phyloP scores from a whole-genome alignment of 2,329 filamentous ascomycete species.

The Cladorrhinum sp. region DNA sequence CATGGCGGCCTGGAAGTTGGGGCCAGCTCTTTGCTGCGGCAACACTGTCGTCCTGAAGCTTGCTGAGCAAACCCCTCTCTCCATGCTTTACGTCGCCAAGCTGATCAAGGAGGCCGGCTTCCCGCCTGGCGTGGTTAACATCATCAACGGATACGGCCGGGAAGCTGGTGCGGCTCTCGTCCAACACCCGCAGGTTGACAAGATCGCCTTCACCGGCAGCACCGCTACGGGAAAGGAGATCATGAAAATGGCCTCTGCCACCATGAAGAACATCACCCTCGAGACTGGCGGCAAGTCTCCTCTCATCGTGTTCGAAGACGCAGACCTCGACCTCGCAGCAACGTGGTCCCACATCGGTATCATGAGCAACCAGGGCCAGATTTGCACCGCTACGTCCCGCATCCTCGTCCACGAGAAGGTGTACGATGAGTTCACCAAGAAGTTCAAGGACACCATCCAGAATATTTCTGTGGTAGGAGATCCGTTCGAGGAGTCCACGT shows the following conservation, averaged over 20 bases:
- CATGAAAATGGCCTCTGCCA: constrained; percentile 66
- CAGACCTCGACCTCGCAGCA: constrained; percentile 60
- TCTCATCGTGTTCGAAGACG: constrained; percentile 59
- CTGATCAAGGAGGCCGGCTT: constrained; percentile 71
- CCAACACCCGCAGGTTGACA: constrained; percentile 61
- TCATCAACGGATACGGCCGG: constrained; percentile 65
- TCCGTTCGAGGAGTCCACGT: constrained; percentile 63
- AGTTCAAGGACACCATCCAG: constrained; percentile 59
- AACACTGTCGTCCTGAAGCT: constrained; percentile 64
- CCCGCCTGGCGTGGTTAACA: constrained; percentile 71
- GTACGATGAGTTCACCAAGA: constrained; percentile 58
- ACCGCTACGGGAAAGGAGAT: constrained; percentile 67
- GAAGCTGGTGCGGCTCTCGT: constrained; percentile 65
- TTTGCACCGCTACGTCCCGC: constrained; percentile 59
- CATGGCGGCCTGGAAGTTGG: constrained; percentile 76
- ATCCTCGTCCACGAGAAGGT: constrained; percentile 57
- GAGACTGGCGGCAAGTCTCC: constrained; percentile 63
- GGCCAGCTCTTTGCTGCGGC: constrained; percentile 63
- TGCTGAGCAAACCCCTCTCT: constrained; percentile 63
- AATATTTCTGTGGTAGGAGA: constrained; percentile 61
- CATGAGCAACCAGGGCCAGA: constrained; percentile 59
- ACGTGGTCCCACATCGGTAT: constrained; percentile 47
- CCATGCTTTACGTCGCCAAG: constrained; percentile 59
- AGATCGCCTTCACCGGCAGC: constrained; percentile 70
- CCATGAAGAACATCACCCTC: constrained; percentile 59